phyloP scores from a whole-genome alignment of 768 basidiomycete genomes.

The Rhodocollybia butyracea region DNA sequence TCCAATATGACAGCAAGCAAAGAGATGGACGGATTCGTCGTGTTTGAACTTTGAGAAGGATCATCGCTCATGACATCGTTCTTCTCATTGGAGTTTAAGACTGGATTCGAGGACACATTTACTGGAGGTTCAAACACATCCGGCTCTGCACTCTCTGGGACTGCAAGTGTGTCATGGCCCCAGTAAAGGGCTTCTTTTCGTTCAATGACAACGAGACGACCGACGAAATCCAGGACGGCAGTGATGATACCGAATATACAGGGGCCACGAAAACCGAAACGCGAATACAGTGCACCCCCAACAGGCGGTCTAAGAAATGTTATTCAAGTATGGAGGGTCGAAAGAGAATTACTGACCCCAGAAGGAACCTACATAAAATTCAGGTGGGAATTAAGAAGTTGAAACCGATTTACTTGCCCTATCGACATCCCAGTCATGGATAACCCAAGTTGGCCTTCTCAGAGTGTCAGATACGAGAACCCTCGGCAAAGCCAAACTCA shows the following conservation, averaged over 20 bases:
- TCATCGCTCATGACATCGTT: no score
- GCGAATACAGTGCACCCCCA: constrained; percentile 50
- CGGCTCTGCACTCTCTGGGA: neutral
- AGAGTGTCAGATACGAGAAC: neutral
- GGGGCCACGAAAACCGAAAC: constrained; percentile 59
- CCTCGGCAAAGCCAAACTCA: constrained; percentile 26
- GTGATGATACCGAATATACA: constrained; percentile 51
- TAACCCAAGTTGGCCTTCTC: constrained; percentile 55
- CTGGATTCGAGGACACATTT: neutral
- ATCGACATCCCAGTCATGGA: constrained; percentile 56
- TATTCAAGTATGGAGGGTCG: no score
- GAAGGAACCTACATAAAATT: constrained; percentile 35
- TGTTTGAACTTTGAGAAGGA: no score
- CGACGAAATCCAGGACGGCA: constrained; percentile 47
- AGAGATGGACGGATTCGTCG: no score
- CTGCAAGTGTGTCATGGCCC: constrained; percentile 21
- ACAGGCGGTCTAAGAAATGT: no score
- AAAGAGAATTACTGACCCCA: no score
- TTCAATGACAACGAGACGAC: constrained; percentile 56
- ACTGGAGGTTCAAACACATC: neutral
- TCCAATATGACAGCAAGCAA: constrained; percentile 37
- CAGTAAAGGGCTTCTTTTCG: constrained; percentile 46
- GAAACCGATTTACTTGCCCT: constrained; percentile 35
- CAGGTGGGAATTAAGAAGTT: neutral
- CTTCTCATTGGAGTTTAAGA: no score